phyloP scores from a whole-genome alignment of 768 basidiomycete species.

The Tephrocybe rancida region DNA sequence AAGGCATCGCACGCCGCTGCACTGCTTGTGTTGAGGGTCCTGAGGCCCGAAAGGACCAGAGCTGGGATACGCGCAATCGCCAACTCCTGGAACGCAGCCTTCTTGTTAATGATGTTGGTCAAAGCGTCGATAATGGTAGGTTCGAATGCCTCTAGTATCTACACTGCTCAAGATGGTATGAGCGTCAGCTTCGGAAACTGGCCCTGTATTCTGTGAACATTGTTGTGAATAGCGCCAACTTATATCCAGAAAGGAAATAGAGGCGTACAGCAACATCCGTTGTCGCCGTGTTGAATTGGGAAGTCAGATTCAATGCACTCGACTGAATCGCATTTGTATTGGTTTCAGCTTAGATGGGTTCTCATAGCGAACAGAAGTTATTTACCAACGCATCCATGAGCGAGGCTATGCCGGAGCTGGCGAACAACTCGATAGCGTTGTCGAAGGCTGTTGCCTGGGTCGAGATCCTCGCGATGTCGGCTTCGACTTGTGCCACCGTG shows the following conservation, averaged over 20 bases:
- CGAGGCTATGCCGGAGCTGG: slow-evolving; percentile 19
- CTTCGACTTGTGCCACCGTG: slow-evolving; percentile 29
- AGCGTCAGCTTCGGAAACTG: slow-evolving; percentile 24
- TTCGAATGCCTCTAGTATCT: slow-evolving; percentile 22
- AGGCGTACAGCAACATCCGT: slow-evolving; percentile 17
- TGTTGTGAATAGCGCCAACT: background rate
- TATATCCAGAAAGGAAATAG: background rate
- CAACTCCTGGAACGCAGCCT: slow-evolving; percentile 27
- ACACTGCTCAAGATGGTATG: slow-evolving; percentile 24
- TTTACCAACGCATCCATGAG: slow-evolving; percentile 24
- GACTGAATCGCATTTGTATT: slow-evolving; percentile 31
- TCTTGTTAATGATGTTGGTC: slow-evolving; percentile 23
- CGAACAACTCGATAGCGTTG: slow-evolving; percentile 28
- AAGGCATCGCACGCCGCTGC: no score
- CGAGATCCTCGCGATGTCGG: slow-evolving; percentile 29
- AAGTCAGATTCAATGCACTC: slow-evolving; percentile 21
- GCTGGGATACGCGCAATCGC: slow-evolving; percentile 32
- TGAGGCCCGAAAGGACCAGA: slow-evolving; percentile 32
- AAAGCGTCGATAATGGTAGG: slow-evolving; percentile 30
- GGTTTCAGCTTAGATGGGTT: slow-evolving; percentile 13
- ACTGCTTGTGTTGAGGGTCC: slow-evolving; percentile 24
- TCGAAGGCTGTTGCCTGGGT: slow-evolving; percentile 31
- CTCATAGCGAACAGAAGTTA: background rate
- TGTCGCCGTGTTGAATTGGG: slow-evolving; percentile 25
- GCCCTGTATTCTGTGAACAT: background rate